Evolutionary conservation across 1,284 basidiomycete genomes (phyloP).

Genomic region (Xerocomus amazonicus): DNA sequence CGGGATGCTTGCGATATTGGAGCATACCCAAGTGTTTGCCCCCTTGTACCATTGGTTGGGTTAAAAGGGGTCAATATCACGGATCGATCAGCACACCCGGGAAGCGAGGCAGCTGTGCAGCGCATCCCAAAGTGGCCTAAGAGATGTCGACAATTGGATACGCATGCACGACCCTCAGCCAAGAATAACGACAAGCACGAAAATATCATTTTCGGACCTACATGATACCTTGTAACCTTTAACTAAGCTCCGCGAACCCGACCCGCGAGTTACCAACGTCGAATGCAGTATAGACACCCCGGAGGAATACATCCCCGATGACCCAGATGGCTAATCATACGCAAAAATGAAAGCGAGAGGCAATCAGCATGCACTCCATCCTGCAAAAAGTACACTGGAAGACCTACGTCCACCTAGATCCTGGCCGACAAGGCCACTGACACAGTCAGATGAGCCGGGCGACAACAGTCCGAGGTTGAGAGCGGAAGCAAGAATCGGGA

Average conservation of each 20-base stretch:
- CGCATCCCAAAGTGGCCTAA: no score
- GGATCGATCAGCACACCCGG: no score
- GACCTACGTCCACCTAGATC: background rate
- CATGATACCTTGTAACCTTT: no score
- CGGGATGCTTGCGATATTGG: no score
- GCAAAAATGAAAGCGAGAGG: background rate
- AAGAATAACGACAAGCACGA: no score
- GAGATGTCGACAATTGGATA: no score
- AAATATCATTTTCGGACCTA: no score
- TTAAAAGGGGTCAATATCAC: no score
- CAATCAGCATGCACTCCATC: background rate
- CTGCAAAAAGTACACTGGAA: background rate
- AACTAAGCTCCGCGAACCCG: conserved; percentile 18
- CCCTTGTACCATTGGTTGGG: no score
- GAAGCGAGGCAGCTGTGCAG: no score
- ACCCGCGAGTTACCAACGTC: conserved; percentile 9
- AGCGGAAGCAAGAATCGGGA: background rate
- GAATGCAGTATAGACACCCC: conserved; percentile 16
- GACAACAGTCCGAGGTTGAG: background rate
- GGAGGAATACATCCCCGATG: conserved; percentile 19
- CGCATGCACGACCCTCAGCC: no score
- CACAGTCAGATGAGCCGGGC: background rate
- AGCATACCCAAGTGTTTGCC: no score
- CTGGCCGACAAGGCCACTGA: background rate
- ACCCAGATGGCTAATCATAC: conserved; percentile 11